Evolutionary conservation across 2,329 filamentous ascomycete genomes (phyloP).

Genomic region (Exophiala sideris): DNA sequence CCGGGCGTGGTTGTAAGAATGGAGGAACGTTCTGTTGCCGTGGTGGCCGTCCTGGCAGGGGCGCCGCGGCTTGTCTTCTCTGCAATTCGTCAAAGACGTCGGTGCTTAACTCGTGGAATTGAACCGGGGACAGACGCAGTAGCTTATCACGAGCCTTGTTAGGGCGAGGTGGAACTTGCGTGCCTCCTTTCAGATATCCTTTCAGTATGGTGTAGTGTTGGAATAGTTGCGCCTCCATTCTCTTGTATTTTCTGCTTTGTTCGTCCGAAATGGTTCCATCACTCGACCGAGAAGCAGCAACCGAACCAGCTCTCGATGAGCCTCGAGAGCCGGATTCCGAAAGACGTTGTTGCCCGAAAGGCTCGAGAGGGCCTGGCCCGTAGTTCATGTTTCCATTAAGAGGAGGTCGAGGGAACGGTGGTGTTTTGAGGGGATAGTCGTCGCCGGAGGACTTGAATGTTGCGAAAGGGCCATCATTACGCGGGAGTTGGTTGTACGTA

Average conservation of each 20-base stretch:
- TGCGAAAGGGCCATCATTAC: slow-evolving; percentile 45
- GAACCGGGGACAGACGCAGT: slow-evolving; percentile 79
- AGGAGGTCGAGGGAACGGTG: slow-evolving; percentile 16
- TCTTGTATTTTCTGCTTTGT: slow-evolving; percentile 57
- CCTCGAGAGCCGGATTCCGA: slow-evolving; percentile 43
- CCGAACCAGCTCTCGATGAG: slow-evolving; percentile 82
- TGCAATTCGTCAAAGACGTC: slow-evolving; percentile 96
- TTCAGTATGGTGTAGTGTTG: slow-evolving; percentile 81
- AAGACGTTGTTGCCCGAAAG: slow-evolving; percentile 42
- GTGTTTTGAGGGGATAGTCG: slow-evolving; percentile 15
- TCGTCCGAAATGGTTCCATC: slow-evolving; percentile 68
- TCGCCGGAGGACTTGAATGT: slow-evolving; percentile 30
- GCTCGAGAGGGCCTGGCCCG: slow-evolving; percentile 18
- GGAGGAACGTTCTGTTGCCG: slow-evolving; percentile 54
- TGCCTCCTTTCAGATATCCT: slow-evolving; percentile 60
- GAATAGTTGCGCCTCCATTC: slow-evolving; percentile 66
- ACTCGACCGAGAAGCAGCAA: slow-evolving; percentile 70
- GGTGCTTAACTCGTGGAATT: slow-evolving; percentile 96
- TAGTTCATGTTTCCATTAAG: slow-evolving; percentile 16
- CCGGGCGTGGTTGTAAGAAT: slow-evolving; percentile 77
- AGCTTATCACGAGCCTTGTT: slow-evolving; percentile 95
- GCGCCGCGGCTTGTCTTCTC: slow-evolving; percentile 69
- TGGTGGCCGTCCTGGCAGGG: slow-evolving; percentile 35
- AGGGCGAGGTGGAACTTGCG: slow-evolving; percentile 41
- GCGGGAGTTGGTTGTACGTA: slow-evolving; percentile 56